These are phyloP conservation scores for Entoloma clypeatum DNA, from an alignment of 1,284 basidiomycete genomes.

Conservation along the genomic window DNA sequence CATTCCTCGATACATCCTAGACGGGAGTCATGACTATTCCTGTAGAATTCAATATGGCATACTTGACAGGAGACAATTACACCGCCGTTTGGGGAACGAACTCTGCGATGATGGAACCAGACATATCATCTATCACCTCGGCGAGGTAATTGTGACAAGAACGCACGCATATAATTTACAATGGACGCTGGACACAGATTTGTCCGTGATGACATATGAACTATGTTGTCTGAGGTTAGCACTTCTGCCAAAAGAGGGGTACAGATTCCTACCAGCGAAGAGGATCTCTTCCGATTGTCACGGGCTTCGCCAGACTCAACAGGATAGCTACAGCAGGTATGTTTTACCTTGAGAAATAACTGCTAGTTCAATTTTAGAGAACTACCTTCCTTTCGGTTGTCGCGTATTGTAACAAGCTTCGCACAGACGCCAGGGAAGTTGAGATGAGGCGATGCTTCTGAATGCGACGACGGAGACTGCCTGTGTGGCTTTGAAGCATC, in stretches of 20 bases:
- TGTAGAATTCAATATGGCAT: conserved; percentile 8
- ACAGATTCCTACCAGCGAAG: conserved; percentile 39
- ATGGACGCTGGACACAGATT: conserved; percentile 61
- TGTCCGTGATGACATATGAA: conserved; percentile 43
- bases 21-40: not conserved
- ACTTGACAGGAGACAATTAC: conserved; percentile 76
- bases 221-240: conserved; percentile 23
- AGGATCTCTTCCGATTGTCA: conserved; percentile 64
- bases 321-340: conserved; percentile 40
- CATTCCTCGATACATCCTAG: conserved; percentile 78
- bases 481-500: too few relatives aligned
- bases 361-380: not conserved
- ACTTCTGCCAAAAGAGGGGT: not conserved
- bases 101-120: conserved; percentile 44
- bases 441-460: too few relatives aligned
- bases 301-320: conserved; percentile 57
- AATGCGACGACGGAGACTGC: too few relatives aligned
- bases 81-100: conserved; percentile 66
- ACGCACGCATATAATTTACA: conserved; percentile 76
- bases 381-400: conserved; percentile 60
- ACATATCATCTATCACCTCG: not conserved
- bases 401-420: conserved; percentile 55
- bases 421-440: conserved; percentile 55
- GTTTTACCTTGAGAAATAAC: not conserved
- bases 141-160: not conserved